phyloP scores from a whole-genome alignment of 257 asterid species.

The Solanum paucissectum region DNA sequence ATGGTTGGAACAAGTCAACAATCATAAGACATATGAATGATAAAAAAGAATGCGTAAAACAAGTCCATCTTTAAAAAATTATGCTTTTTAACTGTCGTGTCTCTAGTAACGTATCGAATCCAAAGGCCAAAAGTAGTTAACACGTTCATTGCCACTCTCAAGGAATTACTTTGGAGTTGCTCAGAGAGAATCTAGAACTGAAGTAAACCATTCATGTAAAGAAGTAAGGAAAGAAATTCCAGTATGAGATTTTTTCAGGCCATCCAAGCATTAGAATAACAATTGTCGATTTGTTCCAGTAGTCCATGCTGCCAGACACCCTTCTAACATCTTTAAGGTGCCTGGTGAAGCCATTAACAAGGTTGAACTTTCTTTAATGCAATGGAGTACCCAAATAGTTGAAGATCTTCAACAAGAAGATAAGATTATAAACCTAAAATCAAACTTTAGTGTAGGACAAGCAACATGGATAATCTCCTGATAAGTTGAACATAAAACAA shows the following conservation, averaged over 20 bases:
- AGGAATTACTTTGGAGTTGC: background rate
- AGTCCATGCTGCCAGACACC: background rate
- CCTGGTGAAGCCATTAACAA: background rate
- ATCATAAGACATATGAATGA: background rate
- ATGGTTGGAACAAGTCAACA: background rate
- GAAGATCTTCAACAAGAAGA: background rate
- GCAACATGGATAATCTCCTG: background rate
- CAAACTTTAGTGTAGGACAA: background rate
- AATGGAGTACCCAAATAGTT: background rate
- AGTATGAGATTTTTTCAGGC: background rate
- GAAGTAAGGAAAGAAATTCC: background rate
- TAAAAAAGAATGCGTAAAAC: background rate
- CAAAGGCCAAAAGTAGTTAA: background rate
- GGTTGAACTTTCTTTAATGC: background rate
- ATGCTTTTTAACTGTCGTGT: background rate
- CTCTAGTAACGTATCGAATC: background rate
- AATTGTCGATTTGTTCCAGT: background rate
- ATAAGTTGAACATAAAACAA: background rate
- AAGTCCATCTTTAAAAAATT: background rate
- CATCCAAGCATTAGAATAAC: background rate
- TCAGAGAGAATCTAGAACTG: background rate
- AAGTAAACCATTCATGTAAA: background rate
- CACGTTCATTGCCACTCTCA: background rate
- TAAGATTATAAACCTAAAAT: background rate
- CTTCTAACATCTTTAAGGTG: background rate